phyloP scores from a whole-genome alignment of 2,329 filamentous ascomycete species.

The Aspergillus fumigatiaffinis region DNA sequence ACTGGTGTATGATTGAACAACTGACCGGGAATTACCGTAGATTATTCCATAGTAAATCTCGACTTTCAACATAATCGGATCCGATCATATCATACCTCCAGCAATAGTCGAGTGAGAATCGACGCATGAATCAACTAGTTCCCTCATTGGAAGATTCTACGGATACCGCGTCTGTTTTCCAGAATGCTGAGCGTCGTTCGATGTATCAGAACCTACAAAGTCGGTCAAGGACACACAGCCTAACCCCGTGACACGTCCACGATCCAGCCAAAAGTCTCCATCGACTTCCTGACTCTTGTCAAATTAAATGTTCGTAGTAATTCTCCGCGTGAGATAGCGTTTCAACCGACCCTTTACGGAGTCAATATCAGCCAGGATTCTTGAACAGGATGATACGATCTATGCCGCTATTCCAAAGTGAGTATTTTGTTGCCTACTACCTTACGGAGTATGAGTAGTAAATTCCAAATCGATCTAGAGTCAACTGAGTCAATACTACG shows the following conservation, averaged over 20 bases:
- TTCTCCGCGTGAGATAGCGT: conserved; percentile 7
- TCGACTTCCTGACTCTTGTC: no score
- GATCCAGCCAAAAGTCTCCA: background rate
- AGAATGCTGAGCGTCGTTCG: background rate
- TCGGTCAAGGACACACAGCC: conserved; percentile 5
- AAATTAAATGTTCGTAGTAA: background rate
- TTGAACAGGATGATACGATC: background rate
- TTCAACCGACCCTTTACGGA: background rate
- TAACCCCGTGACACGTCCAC: conserved; percentile 5
- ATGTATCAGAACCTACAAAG: conserved; percentile 6
- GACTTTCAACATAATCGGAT: background rate
- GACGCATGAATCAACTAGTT: background rate
- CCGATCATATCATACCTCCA: background rate
- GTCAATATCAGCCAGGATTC: background rate
- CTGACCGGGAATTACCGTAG: no score
- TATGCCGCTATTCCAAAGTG: no score
- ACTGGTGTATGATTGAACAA: no score
- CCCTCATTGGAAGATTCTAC: background rate
- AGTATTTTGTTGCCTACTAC: background rate
- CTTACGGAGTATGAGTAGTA: background rate
- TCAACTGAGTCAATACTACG: background rate
- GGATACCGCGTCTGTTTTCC: background rate
- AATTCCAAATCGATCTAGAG: background rate
- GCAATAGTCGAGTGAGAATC: background rate
- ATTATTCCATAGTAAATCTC: background rate